Evolutionary conservation across 192 early-diverging fungal species (phyloP).

Genomic region (Funneliformis geosporum): DNA sequence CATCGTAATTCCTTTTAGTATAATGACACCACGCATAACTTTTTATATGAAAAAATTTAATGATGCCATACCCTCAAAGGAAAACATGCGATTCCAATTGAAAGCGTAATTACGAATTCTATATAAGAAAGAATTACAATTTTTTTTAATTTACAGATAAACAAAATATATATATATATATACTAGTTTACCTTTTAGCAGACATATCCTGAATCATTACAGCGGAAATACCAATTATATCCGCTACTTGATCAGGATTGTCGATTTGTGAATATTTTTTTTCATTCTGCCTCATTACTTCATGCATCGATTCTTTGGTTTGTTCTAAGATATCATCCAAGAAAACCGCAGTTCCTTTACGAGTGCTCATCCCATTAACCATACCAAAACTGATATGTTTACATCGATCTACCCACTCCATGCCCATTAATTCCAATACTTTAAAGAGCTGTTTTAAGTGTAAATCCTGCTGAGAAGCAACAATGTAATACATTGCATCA

Average conservation of each 20-base stretch:
- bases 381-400: slow-evolving; percentile 94
- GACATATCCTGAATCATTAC: slow-evolving; percentile 91
- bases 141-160: not conserved
- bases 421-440: slow-evolving; percentile 78
- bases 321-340: slow-evolving; percentile 91
- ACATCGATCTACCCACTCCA: slow-evolving; percentile 81
- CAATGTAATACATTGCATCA: slow-evolving; percentile 92
- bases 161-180: too few relatives aligned
- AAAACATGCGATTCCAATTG: slow-evolving; percentile 88
- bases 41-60: not conserved
- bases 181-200: slow-evolving; percentile 53
- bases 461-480: slow-evolving; percentile 85
- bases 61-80: slow-evolving; percentile 75
- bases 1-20: not conserved
- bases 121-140: slow-evolving; percentile 17
- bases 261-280: slow-evolving; percentile 82
- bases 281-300: slow-evolving; percentile 88
- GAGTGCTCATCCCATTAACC: slow-evolving; percentile 94
- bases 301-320: slow-evolving; percentile 86
- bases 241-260: slow-evolving; percentile 78
- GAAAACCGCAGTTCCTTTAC: slow-evolving; percentile 93
- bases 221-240: slow-evolving; percentile 90
- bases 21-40: not conserved
- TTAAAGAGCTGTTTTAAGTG: slow-evolving; percentile 96
- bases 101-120: slow-evolving; percentile 96